Conservation (phyloP, 2,329 filamentous ascomycete species). For the Paraphaeosphaeria minitans region DNA sequence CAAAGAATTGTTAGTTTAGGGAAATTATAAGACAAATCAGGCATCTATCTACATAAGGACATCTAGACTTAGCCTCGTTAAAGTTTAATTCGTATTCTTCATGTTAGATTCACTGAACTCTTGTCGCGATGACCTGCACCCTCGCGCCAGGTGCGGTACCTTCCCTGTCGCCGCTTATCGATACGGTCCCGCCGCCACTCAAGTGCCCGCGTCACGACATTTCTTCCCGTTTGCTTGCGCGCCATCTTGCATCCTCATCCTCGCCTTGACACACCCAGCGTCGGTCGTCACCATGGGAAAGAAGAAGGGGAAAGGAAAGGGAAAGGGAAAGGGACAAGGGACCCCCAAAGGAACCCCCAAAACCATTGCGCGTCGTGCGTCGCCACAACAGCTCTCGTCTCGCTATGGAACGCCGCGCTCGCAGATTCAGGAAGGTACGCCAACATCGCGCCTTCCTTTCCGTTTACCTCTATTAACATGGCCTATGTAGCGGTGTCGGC, state of each 20-base stretch:
- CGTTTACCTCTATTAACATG: slow-evolving; percentile 23
- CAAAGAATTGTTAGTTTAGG: too few species aligned
- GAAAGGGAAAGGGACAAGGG: too few species aligned
- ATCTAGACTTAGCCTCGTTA: too few species aligned
- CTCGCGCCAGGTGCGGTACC: too few species aligned
- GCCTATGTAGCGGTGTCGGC: slow-evolving; percentile 18
- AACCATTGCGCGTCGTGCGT: slow-evolving; percentile 21
- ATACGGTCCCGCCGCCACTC: slow-evolving; percentile 1
- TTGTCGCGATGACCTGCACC: too few species aligned
- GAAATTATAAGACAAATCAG: too few species aligned
- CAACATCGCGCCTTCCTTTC: slow-evolving; percentile 16
- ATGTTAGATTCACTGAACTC: too few species aligned
- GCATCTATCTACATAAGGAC: too few species aligned
- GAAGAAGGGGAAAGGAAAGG: slow-evolving; percentile 34
- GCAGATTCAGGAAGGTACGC: slow-evolving; percentile 25
- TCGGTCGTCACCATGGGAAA: slow-evolving; percentile 26
- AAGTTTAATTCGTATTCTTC: too few species aligned
- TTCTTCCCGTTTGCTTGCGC: slow-evolving; percentile 9
- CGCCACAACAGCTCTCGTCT: slow-evolving; percentile 12
- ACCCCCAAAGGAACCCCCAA: slow-evolving; percentile 24
- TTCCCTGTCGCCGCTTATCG: background rate
- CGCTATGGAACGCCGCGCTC: slow-evolving; percentile 18
- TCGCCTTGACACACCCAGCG: background rate
- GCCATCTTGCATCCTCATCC: background rate
- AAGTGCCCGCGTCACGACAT: background rate